Percentiles rank a stretch among this genome's conserved stretches.
These are phyloP conservation scores for Nadsonia commutata DNA, from an alignment of 1,139 yeast genomes.

Conservation along the genomic window DNA sequence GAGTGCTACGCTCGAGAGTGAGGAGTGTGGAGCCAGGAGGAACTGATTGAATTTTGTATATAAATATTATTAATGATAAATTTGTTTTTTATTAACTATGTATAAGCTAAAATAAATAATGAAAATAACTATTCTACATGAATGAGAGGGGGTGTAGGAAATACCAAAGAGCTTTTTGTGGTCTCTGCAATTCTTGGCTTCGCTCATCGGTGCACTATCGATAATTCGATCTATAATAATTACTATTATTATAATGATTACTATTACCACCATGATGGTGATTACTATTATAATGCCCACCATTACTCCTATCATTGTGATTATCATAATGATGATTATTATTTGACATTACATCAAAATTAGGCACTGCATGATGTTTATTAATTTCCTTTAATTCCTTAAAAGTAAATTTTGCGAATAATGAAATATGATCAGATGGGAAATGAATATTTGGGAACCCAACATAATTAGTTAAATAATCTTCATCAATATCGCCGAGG, in stretches of 20 bases:
- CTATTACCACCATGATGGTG: not conserved
- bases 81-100: no score
- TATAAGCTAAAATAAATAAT: no score
- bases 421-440: slow-evolving; percentile 89
- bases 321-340: not conserved
- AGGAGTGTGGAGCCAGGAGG: no score
- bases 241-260: not conserved
- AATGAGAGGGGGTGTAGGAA: no score
- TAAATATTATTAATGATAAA: no score
- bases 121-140: no score
- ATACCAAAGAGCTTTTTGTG: no score
- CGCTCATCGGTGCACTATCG: no score
- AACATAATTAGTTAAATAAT: slow-evolving; percentile 59
- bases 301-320: not conserved
- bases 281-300: not conserved
- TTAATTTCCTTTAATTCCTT: slow-evolving; percentile 32
- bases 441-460: slow-evolving; percentile 91
- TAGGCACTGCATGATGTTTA: slow-evolving; percentile 16
- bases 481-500: slow-evolving; percentile 69
- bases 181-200: no score
- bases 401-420: slow-evolving; percentile 62
- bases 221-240: not conserved
- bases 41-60: no score
- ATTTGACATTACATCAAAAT: slow-evolving; percentile 10
- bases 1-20: no score